Evolutionary conservation across 352 stramenopile species (phyloP).

Genomic region (Globisporangium spinosum): DNA sequence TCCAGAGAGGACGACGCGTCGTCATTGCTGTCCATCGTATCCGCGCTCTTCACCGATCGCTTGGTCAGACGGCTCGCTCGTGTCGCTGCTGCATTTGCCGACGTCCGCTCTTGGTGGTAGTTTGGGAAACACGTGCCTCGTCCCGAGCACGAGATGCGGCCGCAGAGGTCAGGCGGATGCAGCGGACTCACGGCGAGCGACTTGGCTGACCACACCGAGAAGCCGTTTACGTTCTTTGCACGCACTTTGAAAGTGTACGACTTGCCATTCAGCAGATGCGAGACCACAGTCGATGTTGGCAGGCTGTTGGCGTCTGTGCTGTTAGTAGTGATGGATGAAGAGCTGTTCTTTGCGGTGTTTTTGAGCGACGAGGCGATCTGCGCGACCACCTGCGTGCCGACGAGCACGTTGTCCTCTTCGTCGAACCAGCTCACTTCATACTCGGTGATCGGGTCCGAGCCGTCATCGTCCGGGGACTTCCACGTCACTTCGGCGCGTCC

Average conservation of each 20-base stretch:
- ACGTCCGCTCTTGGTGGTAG: constrained; percentile 29
- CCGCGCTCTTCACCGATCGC: neutral
- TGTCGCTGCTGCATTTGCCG: neutral
- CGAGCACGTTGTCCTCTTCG: constrained; percentile 37
- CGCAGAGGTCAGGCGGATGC: constrained; percentile 69
- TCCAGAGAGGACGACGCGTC: constrained; percentile 27
- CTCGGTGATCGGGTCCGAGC: constrained; percentile 45
- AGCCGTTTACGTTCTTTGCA: constrained; percentile 57
- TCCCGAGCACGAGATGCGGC: constrained; percentile 51
- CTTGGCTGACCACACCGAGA: constrained; percentile 69
- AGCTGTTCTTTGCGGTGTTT: constrained; percentile 8
- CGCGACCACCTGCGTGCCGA: constrained; percentile 38
- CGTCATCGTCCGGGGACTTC: constrained; percentile 62
- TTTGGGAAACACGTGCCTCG: constrained; percentile 68
- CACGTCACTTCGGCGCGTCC: constrained; percentile 55
- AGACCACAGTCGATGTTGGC: constrained; percentile 40
- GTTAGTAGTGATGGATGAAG: constrained; percentile 9
- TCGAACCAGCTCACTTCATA: constrained; percentile 69
- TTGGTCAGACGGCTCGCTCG: neutral
- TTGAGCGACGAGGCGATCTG: constrained; percentile 22
- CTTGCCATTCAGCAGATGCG: constrained; percentile 49
- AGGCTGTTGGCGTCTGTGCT: constrained; percentile 9
- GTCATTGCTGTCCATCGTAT: constrained; percentile 12
- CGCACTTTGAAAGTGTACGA: constrained; percentile 74
- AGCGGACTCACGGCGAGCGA: constrained; percentile 65